These are phyloP conservation scores for Kodamaea sp. DNA, from an alignment of 1,139 yeast genomes.

Conservation along the genomic window DNA sequence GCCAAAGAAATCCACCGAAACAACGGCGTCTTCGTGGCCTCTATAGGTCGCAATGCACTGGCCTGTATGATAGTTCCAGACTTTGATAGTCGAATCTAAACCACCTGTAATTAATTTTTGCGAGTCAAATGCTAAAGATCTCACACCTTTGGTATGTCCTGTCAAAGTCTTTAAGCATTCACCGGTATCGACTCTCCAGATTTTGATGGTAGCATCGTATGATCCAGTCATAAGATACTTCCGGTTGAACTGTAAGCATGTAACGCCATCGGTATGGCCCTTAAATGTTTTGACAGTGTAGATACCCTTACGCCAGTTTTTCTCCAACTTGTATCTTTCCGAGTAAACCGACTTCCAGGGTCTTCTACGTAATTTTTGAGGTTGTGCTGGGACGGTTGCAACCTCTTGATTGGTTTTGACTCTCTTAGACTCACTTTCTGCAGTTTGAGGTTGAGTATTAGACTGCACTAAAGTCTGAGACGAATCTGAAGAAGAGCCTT, in stretches of 20 bases:
- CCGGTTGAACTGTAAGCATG: slow-evolving; percentile 79
- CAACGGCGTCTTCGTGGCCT: slow-evolving; percentile 87
- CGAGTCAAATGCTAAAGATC: slow-evolving; percentile 80
- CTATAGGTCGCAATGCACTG: slow-evolving; percentile 90
- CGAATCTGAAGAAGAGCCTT: slow-evolving; percentile 4
- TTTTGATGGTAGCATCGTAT: slow-evolving; percentile 81
- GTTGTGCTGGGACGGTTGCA: not conserved
- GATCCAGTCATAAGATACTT: slow-evolving; percentile 87
- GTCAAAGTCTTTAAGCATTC: slow-evolving; percentile 71
- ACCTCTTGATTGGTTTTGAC: too few species aligned
- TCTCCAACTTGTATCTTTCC: slow-evolving; percentile 86
- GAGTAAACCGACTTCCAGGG: slow-evolving; percentile 97
- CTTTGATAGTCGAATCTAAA: slow-evolving; percentile 84
- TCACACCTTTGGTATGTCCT: slow-evolving; percentile 86
- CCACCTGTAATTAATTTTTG: slow-evolving; percentile 92
- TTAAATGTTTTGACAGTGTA: slow-evolving; percentile 64
- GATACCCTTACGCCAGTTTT: slow-evolving; percentile 89
- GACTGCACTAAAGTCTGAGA: not conserved
- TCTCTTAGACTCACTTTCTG: slow-evolving; percentile 4
- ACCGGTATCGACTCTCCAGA: slow-evolving; percentile 87
- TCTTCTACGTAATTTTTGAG: slow-evolving; percentile 33
- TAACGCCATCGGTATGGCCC: slow-evolving; percentile 87
- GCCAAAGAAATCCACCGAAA: slow-evolving; percentile 75
- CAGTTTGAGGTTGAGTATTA: not conserved
- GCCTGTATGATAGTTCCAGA: slow-evolving; percentile 95